These are phyloP conservation scores for Huntiella bhutanensis DNA, from an alignment of 2,329 filamentous ascomycete genomes.

Conservation along the genomic window DNA sequence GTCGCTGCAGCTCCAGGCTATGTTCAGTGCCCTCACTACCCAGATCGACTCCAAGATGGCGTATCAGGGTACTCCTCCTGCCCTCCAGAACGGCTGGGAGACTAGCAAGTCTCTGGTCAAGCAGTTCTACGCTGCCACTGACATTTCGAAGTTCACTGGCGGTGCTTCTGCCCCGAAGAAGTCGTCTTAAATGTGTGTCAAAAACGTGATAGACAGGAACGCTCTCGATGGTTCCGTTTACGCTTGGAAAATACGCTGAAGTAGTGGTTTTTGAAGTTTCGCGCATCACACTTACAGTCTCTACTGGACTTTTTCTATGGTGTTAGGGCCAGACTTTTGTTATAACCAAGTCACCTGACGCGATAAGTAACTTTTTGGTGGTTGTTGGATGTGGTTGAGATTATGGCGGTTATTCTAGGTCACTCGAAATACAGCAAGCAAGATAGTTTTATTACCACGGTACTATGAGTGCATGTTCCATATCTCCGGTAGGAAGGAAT, in stretches of 20 bases:
- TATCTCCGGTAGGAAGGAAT: background rate
- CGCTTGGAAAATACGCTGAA: no score
- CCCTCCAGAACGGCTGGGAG: slow-evolving; percentile 62
- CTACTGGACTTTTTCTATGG: no score
- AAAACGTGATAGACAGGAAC: background rate
- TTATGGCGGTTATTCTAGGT: no score
- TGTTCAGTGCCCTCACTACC: slow-evolving; percentile 52
- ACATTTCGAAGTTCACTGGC: slow-evolving; percentile 8
- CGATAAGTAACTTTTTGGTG: no score
- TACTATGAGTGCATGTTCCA: background rate
- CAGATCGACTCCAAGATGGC: slow-evolving; percentile 66
- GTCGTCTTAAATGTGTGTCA: slow-evolving; percentile 19
- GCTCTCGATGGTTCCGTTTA: background rate
- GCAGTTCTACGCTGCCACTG: slow-evolving; percentile 59
- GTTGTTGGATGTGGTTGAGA: no score
- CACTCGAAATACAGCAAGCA: no score
- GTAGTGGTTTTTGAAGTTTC: no score
- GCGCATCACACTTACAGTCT: no score
- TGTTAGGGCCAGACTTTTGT: no score
- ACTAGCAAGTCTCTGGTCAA: slow-evolving; percentile 51
- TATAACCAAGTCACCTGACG: no score
- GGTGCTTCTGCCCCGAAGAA: slow-evolving; percentile 30
- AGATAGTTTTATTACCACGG: no score
- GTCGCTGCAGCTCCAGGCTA: slow-evolving; percentile 79
- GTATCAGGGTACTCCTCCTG: slow-evolving; percentile 71